These are phyloP conservation scores for Globisporangium uncinulatum DNA, from an alignment of 352 stramenopile species.

Conservation along the genomic window DNA sequence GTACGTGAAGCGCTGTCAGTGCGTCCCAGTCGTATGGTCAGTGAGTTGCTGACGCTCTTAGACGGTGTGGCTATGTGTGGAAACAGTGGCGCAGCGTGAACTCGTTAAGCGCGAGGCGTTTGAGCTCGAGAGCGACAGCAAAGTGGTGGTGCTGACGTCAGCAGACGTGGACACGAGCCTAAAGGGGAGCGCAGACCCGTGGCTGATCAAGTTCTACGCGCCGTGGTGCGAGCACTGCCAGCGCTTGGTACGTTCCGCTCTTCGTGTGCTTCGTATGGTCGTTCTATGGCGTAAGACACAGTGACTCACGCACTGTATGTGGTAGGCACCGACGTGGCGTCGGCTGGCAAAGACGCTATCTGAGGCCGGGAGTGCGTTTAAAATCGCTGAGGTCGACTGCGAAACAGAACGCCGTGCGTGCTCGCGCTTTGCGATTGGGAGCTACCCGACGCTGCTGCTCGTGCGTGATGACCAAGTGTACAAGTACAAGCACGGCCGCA, in stretches of 20 bases:
- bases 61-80: not conserved
- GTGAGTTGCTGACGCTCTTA: too few species aligned
- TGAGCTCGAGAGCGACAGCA: conserved; percentile 42
- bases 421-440: conserved; percentile 73
- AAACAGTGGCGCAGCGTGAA: conserved; percentile 28
- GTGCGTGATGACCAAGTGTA: conserved; percentile 69
- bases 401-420: conserved; percentile 73
- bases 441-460: conserved; percentile 74
- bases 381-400: conserved; percentile 62
- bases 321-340: conserved; percentile 54
- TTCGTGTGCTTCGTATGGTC: not conserved
- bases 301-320: not conserved
- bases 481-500: conserved; percentile 67
- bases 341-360: conserved; percentile 58
- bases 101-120: conserved; percentile 32
- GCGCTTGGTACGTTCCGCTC: conserved; percentile 38
- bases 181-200: conserved; percentile 50
- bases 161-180: conserved; percentile 48
- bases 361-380: conserved; percentile 46
- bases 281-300: not conserved
- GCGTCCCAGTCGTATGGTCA: not conserved
- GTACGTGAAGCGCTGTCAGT: conserved; percentile 15
- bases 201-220: conserved; percentile 84
- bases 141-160: conserved; percentile 45
- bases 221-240: conserved; percentile 80